Evolutionary conservation across 768 basidiomycete species (phyloP).

Genomic region (Punctularia strigosozonata): DNA sequence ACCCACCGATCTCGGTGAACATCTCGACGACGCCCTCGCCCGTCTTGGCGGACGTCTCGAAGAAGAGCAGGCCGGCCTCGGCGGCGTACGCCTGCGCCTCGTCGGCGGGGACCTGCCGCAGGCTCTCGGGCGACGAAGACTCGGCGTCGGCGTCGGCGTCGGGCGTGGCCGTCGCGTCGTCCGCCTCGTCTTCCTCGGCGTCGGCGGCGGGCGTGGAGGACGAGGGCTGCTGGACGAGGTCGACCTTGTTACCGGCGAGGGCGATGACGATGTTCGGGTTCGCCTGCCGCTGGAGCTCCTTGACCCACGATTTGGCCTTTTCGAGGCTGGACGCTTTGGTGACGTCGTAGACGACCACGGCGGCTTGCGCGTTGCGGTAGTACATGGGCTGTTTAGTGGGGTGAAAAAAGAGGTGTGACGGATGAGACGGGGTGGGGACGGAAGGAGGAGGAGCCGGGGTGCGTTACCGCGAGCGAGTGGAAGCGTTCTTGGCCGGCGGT

Average conservation of each 20-base stretch:
- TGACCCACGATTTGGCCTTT: constrained; percentile 99
- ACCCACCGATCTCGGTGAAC: constrained; percentile 93
- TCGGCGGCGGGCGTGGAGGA: constrained; percentile 36
- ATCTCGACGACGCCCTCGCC: constrained; percentile 93
- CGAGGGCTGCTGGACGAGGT: constrained; percentile 65
- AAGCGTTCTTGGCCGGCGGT: constrained; percentile 95
- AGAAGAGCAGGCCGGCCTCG: constrained; percentile 90
- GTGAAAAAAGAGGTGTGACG: constrained; percentile 5
- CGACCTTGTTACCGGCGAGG: constrained; percentile 94
- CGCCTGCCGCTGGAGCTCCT: constrained; percentile 96
- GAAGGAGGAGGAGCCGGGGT: too few species aligned
- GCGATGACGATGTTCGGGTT: constrained; percentile 99
- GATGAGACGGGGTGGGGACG: constrained; percentile 1
- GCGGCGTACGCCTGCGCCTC: constrained; percentile 95
- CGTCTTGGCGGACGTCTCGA: constrained; percentile 96
- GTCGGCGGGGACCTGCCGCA: constrained; percentile 85
- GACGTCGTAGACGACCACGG: constrained; percentile 96
- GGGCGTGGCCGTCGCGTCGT: constrained; percentile 85
- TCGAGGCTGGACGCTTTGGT: constrained; percentile 93
- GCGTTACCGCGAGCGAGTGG: constrained; percentile 88
- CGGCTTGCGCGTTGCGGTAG: constrained; percentile 95
- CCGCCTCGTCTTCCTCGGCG: constrained; percentile 73
- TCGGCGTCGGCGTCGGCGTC: constrained; percentile 48
- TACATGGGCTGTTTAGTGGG: constrained; percentile 73
- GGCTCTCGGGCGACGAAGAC: constrained; percentile 51